Conservation (phyloP, 352 stramenopile species). For the Phytophthora citricola region DNA sequence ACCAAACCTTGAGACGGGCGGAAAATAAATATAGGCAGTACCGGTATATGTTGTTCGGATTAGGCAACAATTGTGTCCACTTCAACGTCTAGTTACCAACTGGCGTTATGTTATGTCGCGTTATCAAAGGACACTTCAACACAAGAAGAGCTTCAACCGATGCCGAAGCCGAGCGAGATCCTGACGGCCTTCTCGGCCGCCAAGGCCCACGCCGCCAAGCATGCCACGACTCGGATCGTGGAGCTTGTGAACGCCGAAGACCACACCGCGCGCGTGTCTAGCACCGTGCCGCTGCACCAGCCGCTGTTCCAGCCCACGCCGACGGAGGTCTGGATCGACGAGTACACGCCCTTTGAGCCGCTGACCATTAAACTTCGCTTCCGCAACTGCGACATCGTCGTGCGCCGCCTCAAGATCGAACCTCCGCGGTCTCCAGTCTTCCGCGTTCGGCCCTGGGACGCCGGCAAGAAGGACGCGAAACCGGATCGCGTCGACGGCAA, state of each 20-base stretch:
- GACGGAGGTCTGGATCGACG: conserved; percentile 89
- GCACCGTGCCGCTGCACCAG: conserved; percentile 79
- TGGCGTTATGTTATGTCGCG: too few species aligned
- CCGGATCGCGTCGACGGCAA: conserved; percentile 66
- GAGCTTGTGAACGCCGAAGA: conserved; percentile 80
- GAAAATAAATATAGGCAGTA: too few species aligned
- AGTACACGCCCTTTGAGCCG: conserved; percentile 92
- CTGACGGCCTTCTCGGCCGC: conserved; percentile 62
- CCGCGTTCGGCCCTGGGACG: conserved; percentile 50
- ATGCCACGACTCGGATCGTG: conserved; percentile 51
- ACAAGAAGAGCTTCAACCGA: too few species aligned
- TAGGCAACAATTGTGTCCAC: too few species aligned
- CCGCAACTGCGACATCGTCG: conserved; percentile 92
- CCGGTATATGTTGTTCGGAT: too few species aligned
- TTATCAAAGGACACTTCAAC: too few species aligned
- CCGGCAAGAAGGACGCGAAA: conserved; percentile 9
- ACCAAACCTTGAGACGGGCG: too few species aligned
- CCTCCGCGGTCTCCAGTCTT: conserved; percentile 90
- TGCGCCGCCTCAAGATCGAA: conserved; percentile 91
- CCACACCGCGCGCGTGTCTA: conserved; percentile 67
- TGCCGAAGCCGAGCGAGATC: conserved; percentile 75
- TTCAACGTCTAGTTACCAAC: too few species aligned
- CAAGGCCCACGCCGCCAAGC: conserved; percentile 53
- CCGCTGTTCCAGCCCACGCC: conserved; percentile 90
- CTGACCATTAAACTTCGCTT: conserved; percentile 89